Evolutionary conservation across 768 basidiomycete species (phyloP).

Genomic region (Leccinum sublutescens): DNA sequence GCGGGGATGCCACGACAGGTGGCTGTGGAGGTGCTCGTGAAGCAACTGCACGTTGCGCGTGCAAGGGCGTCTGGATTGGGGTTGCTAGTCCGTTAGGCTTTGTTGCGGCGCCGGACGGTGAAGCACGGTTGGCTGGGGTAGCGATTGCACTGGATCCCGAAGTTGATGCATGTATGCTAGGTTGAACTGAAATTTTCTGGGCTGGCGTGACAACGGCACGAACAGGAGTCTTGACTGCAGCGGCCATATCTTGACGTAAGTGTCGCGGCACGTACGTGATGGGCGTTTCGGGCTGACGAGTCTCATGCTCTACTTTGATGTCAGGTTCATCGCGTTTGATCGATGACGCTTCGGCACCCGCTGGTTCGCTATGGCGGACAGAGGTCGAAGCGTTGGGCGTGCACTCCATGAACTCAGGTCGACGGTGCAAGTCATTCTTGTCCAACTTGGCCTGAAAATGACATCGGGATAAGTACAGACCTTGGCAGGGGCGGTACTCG

Average conservation of each 20-base stretch:
- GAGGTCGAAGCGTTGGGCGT: conserved; percentile 27
- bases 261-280: conserved; percentile 41
- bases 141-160: not conserved
- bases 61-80: conserved; percentile 36
- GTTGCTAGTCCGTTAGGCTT: conserved; percentile 30
- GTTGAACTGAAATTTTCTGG: not conserved
- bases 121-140: not conserved
- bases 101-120: not conserved
- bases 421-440: conserved; percentile 61
- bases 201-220: not conserved
- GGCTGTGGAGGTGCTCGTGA: conserved; percentile 6
- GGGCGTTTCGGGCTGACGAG: conserved; percentile 13
- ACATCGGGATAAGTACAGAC: not conserved
- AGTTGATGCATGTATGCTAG: not conserved
- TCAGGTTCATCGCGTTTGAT: not conserved
- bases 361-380: not conserved
- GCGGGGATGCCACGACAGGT: conserved; percentile 8
- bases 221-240: conserved; percentile 1
- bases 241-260: conserved; percentile 31
- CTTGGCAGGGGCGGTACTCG: conserved; percentile 27
- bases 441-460: conserved; percentile 54
- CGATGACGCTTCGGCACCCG: not conserved
- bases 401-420: conserved; percentile 63
- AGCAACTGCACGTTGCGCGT: conserved; percentile 29
- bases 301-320: conserved; percentile 21